Evolutionary conservation across 495 filamentous ascomycete genomes (phyloP).

Genomic region (Gamarada debralockiae): DNA sequence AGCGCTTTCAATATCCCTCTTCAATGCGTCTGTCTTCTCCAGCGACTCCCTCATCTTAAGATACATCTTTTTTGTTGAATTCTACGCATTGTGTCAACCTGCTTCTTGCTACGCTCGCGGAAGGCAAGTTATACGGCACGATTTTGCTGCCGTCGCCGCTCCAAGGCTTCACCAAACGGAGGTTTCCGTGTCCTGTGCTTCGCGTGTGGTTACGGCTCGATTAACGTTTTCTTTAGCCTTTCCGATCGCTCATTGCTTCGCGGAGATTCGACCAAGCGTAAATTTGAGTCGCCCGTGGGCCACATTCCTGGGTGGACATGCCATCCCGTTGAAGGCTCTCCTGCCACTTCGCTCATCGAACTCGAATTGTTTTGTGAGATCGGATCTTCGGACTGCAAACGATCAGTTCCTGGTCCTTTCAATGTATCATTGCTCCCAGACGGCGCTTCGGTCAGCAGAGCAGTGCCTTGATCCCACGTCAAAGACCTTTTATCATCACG

Average conservation of each 20-base stretch:
- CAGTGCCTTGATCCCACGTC: too few species aligned
- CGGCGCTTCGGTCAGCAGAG: too few species aligned
- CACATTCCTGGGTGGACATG: not conserved
- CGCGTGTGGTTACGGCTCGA: not conserved
- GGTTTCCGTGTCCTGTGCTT: not conserved
- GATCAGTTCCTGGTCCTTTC: too few species aligned
- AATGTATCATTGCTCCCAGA: too few species aligned
- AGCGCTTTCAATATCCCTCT: too few species aligned
- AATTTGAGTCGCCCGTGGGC: not conserved
- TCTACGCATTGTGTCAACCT: too few species aligned
- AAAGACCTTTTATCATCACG: too few species aligned
- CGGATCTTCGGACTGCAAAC: not conserved
- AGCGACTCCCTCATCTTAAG: too few species aligned
- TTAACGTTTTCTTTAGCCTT: not conserved
- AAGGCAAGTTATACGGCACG: not conserved
- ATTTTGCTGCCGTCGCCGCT: slow-evolving; percentile 1
- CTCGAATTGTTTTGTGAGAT: not conserved
- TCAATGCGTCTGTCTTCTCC: too few species aligned
- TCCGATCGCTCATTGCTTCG: not conserved
- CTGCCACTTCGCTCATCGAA: not conserved
- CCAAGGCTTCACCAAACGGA: not conserved
- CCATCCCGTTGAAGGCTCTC: too few species aligned
- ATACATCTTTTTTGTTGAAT: not conserved
- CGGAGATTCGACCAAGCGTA: not conserved
- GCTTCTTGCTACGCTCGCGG: not conserved